Conservation (phyloP, 2,329 filamentous ascomycete species). For the Colletotrichum tofieldiae region DNA sequence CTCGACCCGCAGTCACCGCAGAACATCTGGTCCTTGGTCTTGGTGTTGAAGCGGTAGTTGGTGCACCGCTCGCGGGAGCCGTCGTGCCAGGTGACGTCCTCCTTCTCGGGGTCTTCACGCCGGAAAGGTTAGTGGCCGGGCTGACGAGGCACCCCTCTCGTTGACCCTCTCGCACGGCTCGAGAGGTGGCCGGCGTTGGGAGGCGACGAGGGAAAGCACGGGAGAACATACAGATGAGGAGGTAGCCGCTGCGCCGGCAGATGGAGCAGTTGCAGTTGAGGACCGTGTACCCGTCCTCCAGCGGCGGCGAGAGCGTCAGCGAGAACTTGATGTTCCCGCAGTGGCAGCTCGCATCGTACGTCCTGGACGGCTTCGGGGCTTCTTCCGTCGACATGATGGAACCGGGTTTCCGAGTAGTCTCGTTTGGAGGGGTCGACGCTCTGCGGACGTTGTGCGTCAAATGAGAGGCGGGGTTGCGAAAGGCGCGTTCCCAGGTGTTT, state of each 20-base stretch:
- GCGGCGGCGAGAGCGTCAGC: conserved; percentile 63
- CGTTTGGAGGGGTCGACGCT: too few relatives aligned
- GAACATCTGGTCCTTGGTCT: conserved; percentile 64
- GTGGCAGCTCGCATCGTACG: conserved; percentile 67
- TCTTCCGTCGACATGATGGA: conserved; percentile 41
- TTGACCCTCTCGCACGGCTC: not conserved
- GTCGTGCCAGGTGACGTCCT: conserved; percentile 61
- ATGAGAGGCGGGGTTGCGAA: not conserved
- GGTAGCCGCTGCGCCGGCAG: conserved; percentile 66
- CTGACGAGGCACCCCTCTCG: not conserved
- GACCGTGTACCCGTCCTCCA: conserved; percentile 60
- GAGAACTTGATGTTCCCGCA: conserved; percentile 67
- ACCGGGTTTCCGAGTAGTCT: too few relatives aligned
- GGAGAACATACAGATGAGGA: conserved; percentile 61
- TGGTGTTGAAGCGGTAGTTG: conserved; percentile 63
- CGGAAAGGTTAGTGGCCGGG: not conserved
- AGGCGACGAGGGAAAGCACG: not conserved
- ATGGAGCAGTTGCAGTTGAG: conserved; percentile 69
- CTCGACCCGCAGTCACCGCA: conserved; percentile 64
- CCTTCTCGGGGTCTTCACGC: conserved; percentile 55
- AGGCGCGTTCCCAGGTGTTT: too few relatives aligned
- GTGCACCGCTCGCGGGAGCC: conserved; percentile 54
- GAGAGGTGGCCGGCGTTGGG: not conserved
- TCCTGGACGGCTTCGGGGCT: conserved; percentile 49
- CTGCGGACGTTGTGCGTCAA: not conserved